Base-by-base conservation (phyloP, 208 protist genomes). In the Trichomonas gallinae region DNA sequence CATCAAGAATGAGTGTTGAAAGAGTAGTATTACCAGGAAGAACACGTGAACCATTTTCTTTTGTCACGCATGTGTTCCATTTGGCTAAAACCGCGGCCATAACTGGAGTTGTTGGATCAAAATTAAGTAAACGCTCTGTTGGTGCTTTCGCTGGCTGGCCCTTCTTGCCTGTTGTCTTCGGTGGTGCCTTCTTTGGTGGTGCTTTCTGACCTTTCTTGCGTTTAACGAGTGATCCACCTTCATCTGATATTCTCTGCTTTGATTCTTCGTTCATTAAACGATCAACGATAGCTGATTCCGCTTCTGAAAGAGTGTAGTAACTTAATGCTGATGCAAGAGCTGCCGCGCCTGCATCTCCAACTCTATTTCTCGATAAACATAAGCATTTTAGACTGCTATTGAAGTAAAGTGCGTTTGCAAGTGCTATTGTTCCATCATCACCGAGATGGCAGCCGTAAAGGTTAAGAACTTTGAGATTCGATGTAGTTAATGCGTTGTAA, bases 401-500 rank as follows among this genome's bases (percentile, higher is more conserved):
- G 23, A 58, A 51, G 40, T 46, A 93, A 23, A 97, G 36, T 26
- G 49, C n/a, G 96, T 49, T 42, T 23, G 96, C 31, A n/a, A 97
- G 17, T 44, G 96, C 38, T 40, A 45, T 96, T 31, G 96, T 85
- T 10, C 96, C 96, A 23, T 44, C 72, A 63, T 97, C 83, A 36
- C 51, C 96, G 21, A 97, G 46, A 48, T 96, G 42, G 40, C 96
- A 96, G 26, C 72, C 96, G 26, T 96, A 82, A 21, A 97, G n/a
- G 45, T 97, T 83, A 13, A 97, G 23, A 11, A 97, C 96, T 63
- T 96, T 96, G 31, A 97, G n/a, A 26, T 87, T 81, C 10, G 51
- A 85, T 17, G 58, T 97, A 0, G 36, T 45, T 38, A 97, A 15
- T 15, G 87, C 26, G 44, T 93, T 93, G n/a, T 49, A 51, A 51